These are phyloP conservation scores for Acer campestre DNA, from an alignment of 345 rosid species.

Conservation along the genomic window DNA sequence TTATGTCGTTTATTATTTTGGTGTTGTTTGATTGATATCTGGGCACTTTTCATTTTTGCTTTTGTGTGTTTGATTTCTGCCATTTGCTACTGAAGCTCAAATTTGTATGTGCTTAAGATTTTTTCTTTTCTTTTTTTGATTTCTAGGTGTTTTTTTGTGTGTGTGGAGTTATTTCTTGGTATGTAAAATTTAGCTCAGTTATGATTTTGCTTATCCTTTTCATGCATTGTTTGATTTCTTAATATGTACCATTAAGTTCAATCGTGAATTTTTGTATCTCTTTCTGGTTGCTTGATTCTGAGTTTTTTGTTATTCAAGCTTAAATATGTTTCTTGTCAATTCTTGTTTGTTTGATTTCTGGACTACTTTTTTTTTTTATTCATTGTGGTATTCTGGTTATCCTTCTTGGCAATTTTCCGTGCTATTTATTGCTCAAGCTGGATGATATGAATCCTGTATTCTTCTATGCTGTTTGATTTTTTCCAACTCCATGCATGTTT, in stretches of 20 bases:
- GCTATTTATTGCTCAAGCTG: neutral
- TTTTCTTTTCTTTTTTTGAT: neutral
- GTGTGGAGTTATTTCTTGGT: neutral
- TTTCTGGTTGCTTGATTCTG: neutral
- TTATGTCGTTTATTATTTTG: neutral
- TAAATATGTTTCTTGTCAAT: neutral
- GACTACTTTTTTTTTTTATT: neutral
- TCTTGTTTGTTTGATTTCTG: neutral
- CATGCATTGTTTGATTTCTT: conserved; percentile 3
- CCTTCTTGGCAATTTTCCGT: neutral
- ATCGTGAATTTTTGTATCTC: neutral
- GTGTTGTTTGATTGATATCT: neutral
- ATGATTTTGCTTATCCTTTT: neutral
- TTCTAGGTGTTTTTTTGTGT: neutral
- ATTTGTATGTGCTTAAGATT: neutral
- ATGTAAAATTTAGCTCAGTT: neutral
- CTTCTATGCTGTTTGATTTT: neutral
- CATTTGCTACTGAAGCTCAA: neutral
- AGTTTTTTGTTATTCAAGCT: conserved; percentile 1
- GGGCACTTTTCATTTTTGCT: neutral
- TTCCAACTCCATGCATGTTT: neutral
- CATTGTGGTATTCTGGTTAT: neutral
- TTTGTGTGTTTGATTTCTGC: neutral
- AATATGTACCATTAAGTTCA: neutral
- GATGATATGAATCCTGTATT: neutral